phyloP scores from a whole-genome alignment of 2,329 filamentous ascomycete genomes.

The Cladophialophora chaetospira region DNA sequence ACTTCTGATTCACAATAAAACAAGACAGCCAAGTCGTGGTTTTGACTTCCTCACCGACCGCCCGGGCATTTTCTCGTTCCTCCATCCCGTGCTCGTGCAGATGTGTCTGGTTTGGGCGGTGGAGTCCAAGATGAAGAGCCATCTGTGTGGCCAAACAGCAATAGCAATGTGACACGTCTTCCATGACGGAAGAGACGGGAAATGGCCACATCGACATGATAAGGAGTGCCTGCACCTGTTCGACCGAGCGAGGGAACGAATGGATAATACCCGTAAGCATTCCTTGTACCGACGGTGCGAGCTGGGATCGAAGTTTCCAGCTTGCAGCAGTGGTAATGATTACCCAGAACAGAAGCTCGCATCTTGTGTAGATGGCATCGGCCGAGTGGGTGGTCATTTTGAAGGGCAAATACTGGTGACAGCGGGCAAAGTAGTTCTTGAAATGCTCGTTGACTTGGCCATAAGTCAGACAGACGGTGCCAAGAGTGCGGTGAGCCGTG shows the following conservation, averaged over 20 bases:
- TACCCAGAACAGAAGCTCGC: slow-evolving; percentile 14
- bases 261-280: slow-evolving; percentile 28
- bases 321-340: slow-evolving; percentile 8
- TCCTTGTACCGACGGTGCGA: slow-evolving; percentile 3
- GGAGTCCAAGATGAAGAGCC: slow-evolving; percentile 30
- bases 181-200: slow-evolving; percentile 27
- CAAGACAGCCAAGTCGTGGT: slow-evolving; percentile 31
- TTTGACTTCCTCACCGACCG: slow-evolving; percentile 20
- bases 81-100: slow-evolving; percentile 26
- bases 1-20: slow-evolving; percentile 24
- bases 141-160: slow-evolving; percentile 27
- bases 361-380: slow-evolving; percentile 3
- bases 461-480: not conserved
- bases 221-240: slow-evolving; percentile 30
- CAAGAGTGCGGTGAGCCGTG: not conserved
- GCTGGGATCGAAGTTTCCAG: slow-evolving; percentile 5
- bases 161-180: slow-evolving; percentile 25
- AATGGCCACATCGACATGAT: slow-evolving; percentile 33
- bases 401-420: slow-evolving; percentile 14
- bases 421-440: slow-evolving; percentile 12
- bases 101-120: slow-evolving; percentile 28
- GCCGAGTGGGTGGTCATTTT: slow-evolving; percentile 11
- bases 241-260: slow-evolving; percentile 25
- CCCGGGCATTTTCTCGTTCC: slow-evolving; percentile 18
- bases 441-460: slow-evolving; percentile 10